Evolutionary conservation across 176 grass and related monocot species (phyloP), one percentile per base, ranked within the genome.

Genomic region (Poa pratensis): DNA sequence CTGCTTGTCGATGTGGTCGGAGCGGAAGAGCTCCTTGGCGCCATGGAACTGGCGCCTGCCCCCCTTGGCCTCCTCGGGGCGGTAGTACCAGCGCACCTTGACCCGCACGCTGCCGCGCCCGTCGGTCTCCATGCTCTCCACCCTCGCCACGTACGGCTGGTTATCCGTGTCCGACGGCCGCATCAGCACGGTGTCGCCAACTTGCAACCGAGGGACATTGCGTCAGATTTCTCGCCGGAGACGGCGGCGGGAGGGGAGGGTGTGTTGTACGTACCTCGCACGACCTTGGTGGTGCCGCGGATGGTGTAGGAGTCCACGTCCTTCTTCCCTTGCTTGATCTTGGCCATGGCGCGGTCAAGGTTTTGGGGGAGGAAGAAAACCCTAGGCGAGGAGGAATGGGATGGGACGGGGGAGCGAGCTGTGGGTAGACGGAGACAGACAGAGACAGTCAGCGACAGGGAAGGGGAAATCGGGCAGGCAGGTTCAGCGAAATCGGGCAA

Each of bases 91-190:
- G 77, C 94, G 83, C 22, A 90, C 94, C 54, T 55, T 81, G 73
- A 97, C 92, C 50, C 83, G 89, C 49, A 97, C 86, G 77, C 94
- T 94, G 87, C 81, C 91, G 50, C 92, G 90, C 43, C 88, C 90
- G 89, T 94, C 95, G 10, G 90, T 84, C 92, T 94, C 95, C 64
- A 97, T 91, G 82, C 88, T 91, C 90, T 94, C 92, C 76, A 97
- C 86, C 73, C 87, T 78, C 14, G 92, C 95, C 57, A 97, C 92
- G 60, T 97, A 97, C 49, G 95, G 95, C 19, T 87, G 90, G 16
- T 91, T 97, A 18, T 94, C 95, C 18, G 84, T 65, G 78, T 97
- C 95, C 55, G 89, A 89, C 24, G 95, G 64, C 65, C 92, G 88
- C 92, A 97, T 97, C 71, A 97, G 85, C 76, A 97, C 95, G 63